Evolutionary conservation across 2,329 filamentous ascomycete species (phyloP), one percentile per base, ranked within the genome.

Genomic region (Diaporthe capsici): DNA sequence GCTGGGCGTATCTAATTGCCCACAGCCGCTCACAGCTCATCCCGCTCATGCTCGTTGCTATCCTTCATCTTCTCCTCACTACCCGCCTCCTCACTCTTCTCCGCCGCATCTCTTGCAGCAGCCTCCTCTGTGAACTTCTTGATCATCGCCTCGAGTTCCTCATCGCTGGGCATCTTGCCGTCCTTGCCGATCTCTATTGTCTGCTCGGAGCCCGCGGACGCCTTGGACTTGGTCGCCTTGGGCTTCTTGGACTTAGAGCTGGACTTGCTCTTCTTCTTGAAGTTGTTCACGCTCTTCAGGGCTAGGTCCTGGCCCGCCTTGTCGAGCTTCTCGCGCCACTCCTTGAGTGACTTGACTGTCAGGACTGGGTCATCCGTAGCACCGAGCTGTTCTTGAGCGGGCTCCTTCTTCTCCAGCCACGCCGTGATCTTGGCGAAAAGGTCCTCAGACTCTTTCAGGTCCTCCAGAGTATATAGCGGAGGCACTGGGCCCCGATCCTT

Each of bases 321-420:
- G 82, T 93, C 91, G 9, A 98, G 88, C 82, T 94, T 91, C 80
- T 92, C 91, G 22, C 92, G 89, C 84, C 93, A 93, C 34, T 87
- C 88, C 75, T 91, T 86, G 42, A 98, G 84, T 39, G 98, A 96
- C 81, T 93, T 92, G 78, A 92, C 86, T 0, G 93, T 89, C 12
- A 98, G 87, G 9, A 92, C 92, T 0, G 95, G 94, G 78, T 98
- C 92, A 13, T 95, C 94, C 2, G 92, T 92, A 2, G 88, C 85
- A 22, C 89, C 86, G 4, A 98, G 90, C 79, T 91, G 92, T 42
- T 92, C 90, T 84, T 98, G 96, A 79, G 90, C 89, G 3, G 88
- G 86, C 65, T 94, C 85, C 82, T 94, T 93, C 78, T 93, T 90
- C 44, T 92, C 90, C 28, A 99, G 88, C 96, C 96, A 99, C 28